Evolutionary conservation across 2,329 filamentous ascomycete species (phyloP), one percentile per base, ranked within the genome.

Genomic region (Fusarium tjaetaba): DNA sequence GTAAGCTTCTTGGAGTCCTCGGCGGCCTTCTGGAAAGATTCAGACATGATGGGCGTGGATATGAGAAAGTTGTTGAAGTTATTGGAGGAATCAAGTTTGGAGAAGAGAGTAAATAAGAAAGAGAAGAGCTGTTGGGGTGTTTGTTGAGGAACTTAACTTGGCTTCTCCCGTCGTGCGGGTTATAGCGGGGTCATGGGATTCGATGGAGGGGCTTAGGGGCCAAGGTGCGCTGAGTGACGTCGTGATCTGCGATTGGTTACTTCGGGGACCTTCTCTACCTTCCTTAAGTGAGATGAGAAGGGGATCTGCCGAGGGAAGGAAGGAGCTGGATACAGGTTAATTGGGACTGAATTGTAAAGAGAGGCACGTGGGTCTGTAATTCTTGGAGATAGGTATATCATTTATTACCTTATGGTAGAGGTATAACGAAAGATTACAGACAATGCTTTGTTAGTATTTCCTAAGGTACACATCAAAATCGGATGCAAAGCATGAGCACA

Each of bases 1-100:
- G 88, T 89, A 73, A 93, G 87, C 87, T 92, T 91, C 84, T 89
- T 90, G 84, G 88, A 90, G 83, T 93, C 91, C 74, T 79, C 80
- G 77, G 88, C 85, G 71, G 91, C 91, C 81, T 84, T 85, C 74
- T 88, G 77, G 85, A 90, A 91, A 66, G 83, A 85, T 61, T 81
- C 66, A 78, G 82, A 81, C 85, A 87, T 87, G 73, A 65, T 83
- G 78, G 67, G 67, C 49, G 36, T 32, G 36, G 56, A 60, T 18
- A n/a, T 34, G 30, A 34, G 48, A 34, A 24, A 20, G 30, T 51
- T 20, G 30, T 34, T 51, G 30, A 18, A 34, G 22, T 51, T 24
- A 51, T 20, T 45, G 65, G 28, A 45, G n/a, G 42, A 62, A 39
- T 46, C 39, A 8, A 11, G 13, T 43, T 65, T 26, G 22, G 24